Conservation (phyloP, 345 rosid species). For the Euphorbia pulcherrima region DNA sequence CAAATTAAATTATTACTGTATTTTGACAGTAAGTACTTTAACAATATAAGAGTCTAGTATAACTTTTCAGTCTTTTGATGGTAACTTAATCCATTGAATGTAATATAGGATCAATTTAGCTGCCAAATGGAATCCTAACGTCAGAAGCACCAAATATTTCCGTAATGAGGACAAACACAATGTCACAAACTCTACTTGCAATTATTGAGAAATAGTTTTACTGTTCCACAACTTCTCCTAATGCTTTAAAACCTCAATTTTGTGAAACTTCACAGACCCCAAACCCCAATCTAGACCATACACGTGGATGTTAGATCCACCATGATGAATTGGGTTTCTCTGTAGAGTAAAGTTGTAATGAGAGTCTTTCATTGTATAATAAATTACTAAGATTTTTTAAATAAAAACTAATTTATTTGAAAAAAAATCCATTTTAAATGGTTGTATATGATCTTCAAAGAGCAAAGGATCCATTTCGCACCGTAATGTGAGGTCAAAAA, state of each 20-base stretch:
- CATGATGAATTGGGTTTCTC: too few species aligned
- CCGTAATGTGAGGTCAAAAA: too few species aligned
- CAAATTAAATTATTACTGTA: neutral
- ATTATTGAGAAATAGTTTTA: neutral
- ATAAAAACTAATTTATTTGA: too few species aligned
- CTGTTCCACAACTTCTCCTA: neutral
- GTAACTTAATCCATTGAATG: neutral
- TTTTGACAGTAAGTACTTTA: neutral
- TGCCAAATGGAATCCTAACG: neutral
- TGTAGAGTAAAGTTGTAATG: too few species aligned
- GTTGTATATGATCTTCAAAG: too few species aligned
- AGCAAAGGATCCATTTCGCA: too few species aligned
- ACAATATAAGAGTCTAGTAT: neutral
- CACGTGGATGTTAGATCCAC: too few species aligned
- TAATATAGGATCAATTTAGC: neutral
- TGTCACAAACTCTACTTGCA: neutral
- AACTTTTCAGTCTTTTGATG: neutral
- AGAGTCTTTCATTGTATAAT: too few species aligned
- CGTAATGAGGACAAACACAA: neutral
- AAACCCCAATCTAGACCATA: neutral
- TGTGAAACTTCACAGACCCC: neutral
- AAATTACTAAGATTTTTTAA: too few species aligned
- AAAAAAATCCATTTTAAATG: too few species aligned
- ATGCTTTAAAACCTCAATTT: neutral
- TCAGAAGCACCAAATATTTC: conserved; percentile 2